Conservation (phyloP, 306 rosid genomes). For the Fragaria ananassa region DNA sequence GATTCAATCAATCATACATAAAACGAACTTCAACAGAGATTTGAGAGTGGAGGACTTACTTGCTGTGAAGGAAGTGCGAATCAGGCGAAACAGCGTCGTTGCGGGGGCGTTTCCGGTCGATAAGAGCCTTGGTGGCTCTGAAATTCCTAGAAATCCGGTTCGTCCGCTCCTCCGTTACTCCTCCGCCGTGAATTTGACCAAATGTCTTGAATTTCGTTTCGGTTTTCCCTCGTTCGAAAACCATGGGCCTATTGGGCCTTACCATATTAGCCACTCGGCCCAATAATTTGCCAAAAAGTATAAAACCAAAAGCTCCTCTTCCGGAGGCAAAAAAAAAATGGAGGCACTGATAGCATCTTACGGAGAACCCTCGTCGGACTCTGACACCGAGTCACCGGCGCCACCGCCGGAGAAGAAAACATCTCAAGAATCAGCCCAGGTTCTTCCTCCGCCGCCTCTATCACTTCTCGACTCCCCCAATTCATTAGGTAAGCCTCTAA, state of each 20-base stretch:
- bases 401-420: constrained; percentile 17
- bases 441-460: constrained; percentile 68
- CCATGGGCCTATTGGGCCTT: neutral
- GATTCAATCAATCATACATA: neutral
- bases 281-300: neutral
- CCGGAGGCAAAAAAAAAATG: constrained; percentile 30
- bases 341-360: constrained; percentile 70
- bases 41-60: neutral
- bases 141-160: constrained; percentile 55
- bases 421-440: constrained; percentile 4
- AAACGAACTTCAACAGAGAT: neutral
- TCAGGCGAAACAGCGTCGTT: constrained; percentile 29
- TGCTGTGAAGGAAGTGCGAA: constrained; percentile 8
- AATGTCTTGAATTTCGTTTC: neutral
- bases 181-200: constrained; percentile 7
- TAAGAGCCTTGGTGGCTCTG: constrained; percentile 69
- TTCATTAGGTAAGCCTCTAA: constrained; percentile 42
- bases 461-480: constrained; percentile 53
- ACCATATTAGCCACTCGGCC: neutral
- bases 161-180: constrained; percentile 41
- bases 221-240: constrained; percentile 12
- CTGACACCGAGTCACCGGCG: constrained; percentile 42
- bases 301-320: neutral
- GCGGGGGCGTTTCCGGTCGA: constrained; percentile 67
- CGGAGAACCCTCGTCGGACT: constrained; percentile 62